phyloP scores from a whole-genome alignment of 257 asterid species.

The Solanum tarapatanum region DNA sequence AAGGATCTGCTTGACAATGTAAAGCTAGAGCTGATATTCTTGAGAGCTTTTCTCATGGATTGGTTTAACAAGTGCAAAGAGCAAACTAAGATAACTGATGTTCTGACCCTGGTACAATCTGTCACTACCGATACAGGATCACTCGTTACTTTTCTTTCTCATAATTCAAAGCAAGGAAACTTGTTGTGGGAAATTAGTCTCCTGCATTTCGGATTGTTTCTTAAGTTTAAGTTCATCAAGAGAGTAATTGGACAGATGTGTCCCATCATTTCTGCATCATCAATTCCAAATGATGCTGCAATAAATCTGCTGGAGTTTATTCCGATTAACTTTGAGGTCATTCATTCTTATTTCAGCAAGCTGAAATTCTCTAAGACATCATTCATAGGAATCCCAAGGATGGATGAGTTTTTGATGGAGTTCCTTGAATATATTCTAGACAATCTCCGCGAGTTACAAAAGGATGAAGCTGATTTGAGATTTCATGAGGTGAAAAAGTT shows the following conservation, averaged over 20 bases:
- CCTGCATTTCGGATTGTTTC: not conserved
- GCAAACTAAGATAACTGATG: not conserved
- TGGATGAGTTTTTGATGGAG: not conserved
- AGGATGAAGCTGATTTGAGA: not conserved
- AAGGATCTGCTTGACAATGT: not conserved
- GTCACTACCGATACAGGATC: not conserved
- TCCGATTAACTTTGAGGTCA: not conserved
- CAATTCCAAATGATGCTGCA: not conserved
- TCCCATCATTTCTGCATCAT: not conserved
- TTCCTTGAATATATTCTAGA: not conserved
- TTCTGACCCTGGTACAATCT: not conserved
- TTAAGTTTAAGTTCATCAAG: not conserved
- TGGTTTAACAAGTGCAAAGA: not conserved
- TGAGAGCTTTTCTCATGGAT: not conserved
- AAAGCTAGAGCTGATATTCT: not conserved
- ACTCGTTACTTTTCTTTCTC: not conserved
- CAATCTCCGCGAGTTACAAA: not conserved
- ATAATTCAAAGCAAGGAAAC: not conserved
- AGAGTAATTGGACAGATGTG: not conserved
- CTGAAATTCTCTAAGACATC: not conserved
- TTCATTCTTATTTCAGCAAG: not conserved
- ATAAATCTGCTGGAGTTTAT: not conserved
- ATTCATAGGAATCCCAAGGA: not conserved
- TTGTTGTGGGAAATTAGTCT: not conserved
- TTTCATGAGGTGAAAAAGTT: not conserved